phyloP scores from a whole-genome alignment of 768 basidiomycete genomes.

The Gelatoporia subvermispora region DNA sequence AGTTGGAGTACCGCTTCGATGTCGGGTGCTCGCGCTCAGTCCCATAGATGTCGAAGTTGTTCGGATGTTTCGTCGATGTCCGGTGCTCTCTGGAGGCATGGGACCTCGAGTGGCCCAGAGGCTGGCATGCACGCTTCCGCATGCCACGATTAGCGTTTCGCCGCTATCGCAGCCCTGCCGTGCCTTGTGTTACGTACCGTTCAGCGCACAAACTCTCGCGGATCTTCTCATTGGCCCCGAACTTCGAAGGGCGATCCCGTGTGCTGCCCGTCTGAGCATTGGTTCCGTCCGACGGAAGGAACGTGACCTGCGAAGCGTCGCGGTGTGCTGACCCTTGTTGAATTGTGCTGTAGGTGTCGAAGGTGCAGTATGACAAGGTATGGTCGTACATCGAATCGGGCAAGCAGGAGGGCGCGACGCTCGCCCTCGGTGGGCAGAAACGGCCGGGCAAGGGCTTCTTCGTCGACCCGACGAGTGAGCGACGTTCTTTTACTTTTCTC shows the following conservation, averaged over 20 bases:
- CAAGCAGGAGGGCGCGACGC: conserved; percentile 76
- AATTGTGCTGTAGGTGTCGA: conserved; percentile 54
- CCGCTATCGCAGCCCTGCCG: neutral
- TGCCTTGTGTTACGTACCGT: neutral
- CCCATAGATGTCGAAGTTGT: no score
- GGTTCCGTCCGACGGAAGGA: no score
- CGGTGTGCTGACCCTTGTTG: neutral
- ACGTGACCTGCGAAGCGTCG: neutral
- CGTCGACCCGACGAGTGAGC: conserved; percentile 83
- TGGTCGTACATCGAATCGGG: conserved; percentile 87
- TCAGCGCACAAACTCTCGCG: neutral
- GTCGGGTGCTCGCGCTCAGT: no score
- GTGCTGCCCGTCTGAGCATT: no score
- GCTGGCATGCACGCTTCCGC: no score
- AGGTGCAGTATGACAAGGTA: conserved; percentile 79
- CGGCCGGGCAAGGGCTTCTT: conserved; percentile 76
- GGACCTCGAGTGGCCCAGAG: no score
- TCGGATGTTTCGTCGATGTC: no score
- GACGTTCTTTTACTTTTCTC: neutral
- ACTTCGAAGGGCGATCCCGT: neutral
- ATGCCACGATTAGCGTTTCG: no score
- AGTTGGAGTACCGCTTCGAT: no score
- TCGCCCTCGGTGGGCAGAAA: conserved; percentile 76
- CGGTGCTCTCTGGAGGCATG: no score
- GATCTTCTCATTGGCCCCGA: neutral